phyloP scores from a whole-genome alignment of 2,329 filamentous ascomycete species.

The Neofusicoccum kwambonambiense region DNA sequence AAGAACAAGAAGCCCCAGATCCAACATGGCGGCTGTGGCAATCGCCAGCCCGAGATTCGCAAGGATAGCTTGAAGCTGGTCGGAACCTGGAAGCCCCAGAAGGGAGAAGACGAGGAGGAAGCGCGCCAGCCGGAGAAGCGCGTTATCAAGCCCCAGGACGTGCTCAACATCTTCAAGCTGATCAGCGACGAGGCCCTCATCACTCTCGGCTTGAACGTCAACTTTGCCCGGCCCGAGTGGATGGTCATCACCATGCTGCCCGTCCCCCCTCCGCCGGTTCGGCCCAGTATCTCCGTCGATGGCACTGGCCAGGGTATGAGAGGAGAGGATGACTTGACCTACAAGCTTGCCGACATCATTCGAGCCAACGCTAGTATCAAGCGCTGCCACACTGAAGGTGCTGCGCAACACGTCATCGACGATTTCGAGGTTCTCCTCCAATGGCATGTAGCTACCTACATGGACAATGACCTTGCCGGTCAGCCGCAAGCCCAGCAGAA shows the following conservation, averaged over 20 bases:
- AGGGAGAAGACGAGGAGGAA: conserved; percentile 71
- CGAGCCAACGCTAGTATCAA: conserved; percentile 94
- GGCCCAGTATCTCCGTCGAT: conserved; percentile 95
- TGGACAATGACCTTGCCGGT: conserved; percentile 99
- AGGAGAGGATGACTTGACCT: conserved; percentile 98
- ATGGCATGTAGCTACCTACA: conserved; percentile 97
- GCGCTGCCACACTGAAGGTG: conserved; percentile 86
- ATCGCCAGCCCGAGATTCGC: conserved; percentile 82
- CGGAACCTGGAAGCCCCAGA: conserved; percentile 68
- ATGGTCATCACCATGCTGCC: conserved; percentile 95
- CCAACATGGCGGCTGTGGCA: conserved; percentile 87
- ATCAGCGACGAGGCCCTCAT: conserved; percentile 79
- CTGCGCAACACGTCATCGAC: conserved; percentile 82
- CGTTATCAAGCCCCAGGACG: conserved; percentile 77
- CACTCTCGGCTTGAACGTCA: conserved; percentile 87
- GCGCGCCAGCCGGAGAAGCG: conserved; percentile 66
- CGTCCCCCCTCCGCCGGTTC: conserved; percentile 91
- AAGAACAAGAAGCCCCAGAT: conserved; percentile 50
- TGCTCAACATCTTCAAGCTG: conserved; percentile 80
- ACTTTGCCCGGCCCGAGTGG: conserved; percentile 97
- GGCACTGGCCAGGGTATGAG: conserved; percentile 88
- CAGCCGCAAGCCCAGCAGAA: conserved; percentile 94
- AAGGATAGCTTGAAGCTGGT: conserved; percentile 82
- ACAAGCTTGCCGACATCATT: conserved; percentile 98
- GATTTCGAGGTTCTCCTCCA: conserved; percentile 93